phyloP scores from a whole-genome alignment of 805 yeast genomes.

The Hagleromyces aurorensis region DNA sequence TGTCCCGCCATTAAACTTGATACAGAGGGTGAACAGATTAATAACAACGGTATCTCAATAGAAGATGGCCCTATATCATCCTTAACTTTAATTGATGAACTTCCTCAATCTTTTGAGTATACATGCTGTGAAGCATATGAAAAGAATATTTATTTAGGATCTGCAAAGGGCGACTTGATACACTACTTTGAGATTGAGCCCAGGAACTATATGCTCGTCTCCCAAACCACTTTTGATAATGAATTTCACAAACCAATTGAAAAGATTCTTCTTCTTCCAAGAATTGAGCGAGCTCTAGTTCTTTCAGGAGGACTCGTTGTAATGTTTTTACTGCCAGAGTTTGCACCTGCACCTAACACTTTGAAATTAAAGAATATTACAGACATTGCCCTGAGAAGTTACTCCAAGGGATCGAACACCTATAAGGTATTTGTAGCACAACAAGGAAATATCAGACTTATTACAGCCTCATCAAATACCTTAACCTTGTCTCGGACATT shows the following conservation, averaged over 20 bases:
- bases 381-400: conserved; percentile 15
- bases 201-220: conserved; percentile 26
- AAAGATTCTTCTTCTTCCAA: conserved; percentile 22
- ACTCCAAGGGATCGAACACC: conserved; percentile 11
- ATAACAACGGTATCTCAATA: no score
- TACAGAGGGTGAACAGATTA: no score
- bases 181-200: conserved; percentile 30
- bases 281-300: conserved; percentile 27
- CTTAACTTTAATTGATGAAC: conserved; percentile 18
- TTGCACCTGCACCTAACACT: conserved; percentile 29
- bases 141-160: conserved; percentile 28
- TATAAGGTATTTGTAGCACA: conserved; percentile 14
- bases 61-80: conserved; percentile 19
- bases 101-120: conserved; percentile 21
- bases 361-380: conserved; percentile 10
- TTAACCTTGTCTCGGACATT: conserved; percentile 7
- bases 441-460: conserved; percentile 9
- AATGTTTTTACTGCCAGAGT: conserved; percentile 28
- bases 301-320: conserved; percentile 14
- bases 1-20: no score
- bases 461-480: conserved; percentile 9
- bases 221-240: conserved; percentile 22
- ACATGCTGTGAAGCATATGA: conserved; percentile 25
- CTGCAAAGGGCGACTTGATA: conserved; percentile 25
- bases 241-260: conserved; percentile 14